Conservation (phyloP, 116 monocot genomes). For the Dioscorea cayenensis region DNA sequence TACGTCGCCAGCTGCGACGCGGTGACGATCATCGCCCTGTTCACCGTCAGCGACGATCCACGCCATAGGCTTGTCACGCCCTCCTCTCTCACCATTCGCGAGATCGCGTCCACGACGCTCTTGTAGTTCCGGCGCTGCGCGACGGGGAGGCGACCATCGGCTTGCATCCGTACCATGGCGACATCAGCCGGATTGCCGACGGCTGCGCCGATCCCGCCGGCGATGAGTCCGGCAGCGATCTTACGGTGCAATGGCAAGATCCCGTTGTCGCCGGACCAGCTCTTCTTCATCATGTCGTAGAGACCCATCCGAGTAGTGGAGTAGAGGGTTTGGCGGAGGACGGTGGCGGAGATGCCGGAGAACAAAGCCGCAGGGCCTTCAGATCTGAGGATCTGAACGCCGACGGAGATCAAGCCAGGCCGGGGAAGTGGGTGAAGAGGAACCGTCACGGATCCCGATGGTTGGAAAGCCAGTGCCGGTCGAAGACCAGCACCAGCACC, state of each 20-base stretch:
- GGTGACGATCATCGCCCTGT: conserved; percentile 94
- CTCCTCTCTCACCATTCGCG: conserved; percentile 37
- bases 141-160: conserved; percentile 60
- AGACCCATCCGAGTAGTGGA: conserved; percentile 92
- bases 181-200: conserved; percentile 93
- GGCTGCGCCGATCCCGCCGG: conserved; percentile 75
- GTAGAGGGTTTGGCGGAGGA: conserved; percentile 82
- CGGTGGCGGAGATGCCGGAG: conserved; percentile 84
- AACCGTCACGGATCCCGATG: conserved; percentile 3
- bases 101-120: conserved; percentile 52
- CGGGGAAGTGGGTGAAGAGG: not conserved
- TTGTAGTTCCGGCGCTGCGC: conserved; percentile 62
- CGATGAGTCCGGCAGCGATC: conserved; percentile 72
- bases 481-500: conserved; percentile 30
- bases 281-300: conserved; percentile 72
- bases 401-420: conserved; percentile 54
- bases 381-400: conserved; percentile 56
- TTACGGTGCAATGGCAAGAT: conserved; percentile 59
- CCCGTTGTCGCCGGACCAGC: conserved; percentile 31
- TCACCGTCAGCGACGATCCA: conserved; percentile 74
- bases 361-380: conserved; percentile 71
- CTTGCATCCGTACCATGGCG: conserved; percentile 97
- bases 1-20: conserved; percentile 94
- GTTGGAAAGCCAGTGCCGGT: conserved; percentile 6
- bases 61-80: conserved; percentile 68